Conservation (phyloP, 2,329 filamentous ascomycete species). For the Colletotrichum caudatum region DNA sequence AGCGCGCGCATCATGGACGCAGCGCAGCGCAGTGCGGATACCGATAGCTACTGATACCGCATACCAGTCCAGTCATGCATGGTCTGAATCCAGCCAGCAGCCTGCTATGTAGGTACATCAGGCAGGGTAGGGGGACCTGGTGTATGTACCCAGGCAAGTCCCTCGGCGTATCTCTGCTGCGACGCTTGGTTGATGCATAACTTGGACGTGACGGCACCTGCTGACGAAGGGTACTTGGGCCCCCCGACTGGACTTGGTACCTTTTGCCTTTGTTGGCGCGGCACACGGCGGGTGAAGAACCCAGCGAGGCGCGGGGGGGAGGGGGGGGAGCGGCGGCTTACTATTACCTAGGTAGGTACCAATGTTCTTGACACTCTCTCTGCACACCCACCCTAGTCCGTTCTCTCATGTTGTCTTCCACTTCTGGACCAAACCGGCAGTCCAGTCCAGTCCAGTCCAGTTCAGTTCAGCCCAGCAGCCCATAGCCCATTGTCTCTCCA, state of each 20-base stretch:
- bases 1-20: slow-evolving; percentile 20
- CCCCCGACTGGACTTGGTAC: background rate
- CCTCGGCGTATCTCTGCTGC: slow-evolving; percentile 14
- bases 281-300: slow-evolving; percentile 1
- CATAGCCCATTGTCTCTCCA: background rate
- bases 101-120: background rate
- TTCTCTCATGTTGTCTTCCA: slow-evolving; percentile 3
- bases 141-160: slow-evolving; percentile 14
- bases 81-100: slow-evolving; percentile 33
- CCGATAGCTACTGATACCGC: slow-evolving; percentile 27
- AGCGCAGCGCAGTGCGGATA: slow-evolving; percentile 32
- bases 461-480: slow-evolving; percentile 11
- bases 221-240: slow-evolving; percentile 6
- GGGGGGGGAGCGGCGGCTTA: too few relatives aligned
- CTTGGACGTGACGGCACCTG: slow-evolving; percentile 1
- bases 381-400: background rate
- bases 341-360: background rate
- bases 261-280: background rate
- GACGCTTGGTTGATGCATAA: slow-evolving; percentile 6
- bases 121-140: slow-evolving; percentile 20
- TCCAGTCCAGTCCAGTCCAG: slow-evolving; percentile 17
- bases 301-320: background rate
- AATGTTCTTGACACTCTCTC: background rate
- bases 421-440: slow-evolving; percentile 22
- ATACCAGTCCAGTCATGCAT: slow-evolving; percentile 35